Evolutionary conservation across 2,329 filamentous ascomycete species (phyloP).

Genomic region (Neonectria ditissima): DNA sequence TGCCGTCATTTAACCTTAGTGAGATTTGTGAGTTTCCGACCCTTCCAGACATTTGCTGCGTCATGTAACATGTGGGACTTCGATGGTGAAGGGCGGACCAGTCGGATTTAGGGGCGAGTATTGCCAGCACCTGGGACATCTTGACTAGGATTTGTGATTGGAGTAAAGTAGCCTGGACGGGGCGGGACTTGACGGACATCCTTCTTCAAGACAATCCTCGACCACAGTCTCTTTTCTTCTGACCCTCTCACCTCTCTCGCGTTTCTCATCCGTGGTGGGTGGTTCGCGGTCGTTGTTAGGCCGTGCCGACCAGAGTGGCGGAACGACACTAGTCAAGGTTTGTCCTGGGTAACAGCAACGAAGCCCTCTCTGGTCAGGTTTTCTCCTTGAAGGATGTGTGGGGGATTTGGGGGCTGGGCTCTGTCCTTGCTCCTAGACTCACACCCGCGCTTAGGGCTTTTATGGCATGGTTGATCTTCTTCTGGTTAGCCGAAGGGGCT

Average conservation of each 20-base stretch:
- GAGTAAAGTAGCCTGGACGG: conserved; percentile 5
- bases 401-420: conserved; percentile 27
- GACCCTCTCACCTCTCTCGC: conserved; percentile 22
- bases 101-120: conserved; percentile 19
- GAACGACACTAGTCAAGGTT: conserved; percentile 32
- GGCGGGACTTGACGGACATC: conserved; percentile 26
- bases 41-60: conserved; percentile 22
- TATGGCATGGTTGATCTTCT: conserved; percentile 29
- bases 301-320: conserved; percentile 27
- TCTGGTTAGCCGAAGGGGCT: conserved; percentile 37
- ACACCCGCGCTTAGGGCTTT: conserved; percentile 36
- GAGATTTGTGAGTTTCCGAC: conserved; percentile 15
- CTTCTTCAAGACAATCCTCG: conserved; percentile 19
- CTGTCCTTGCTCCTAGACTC: conserved; percentile 28
- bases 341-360: conserved; percentile 19
- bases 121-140: conserved; percentile 7
- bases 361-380: conserved; percentile 15
- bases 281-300: conserved; percentile 21
- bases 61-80: conserved; percentile 18
- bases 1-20: conserved; percentile 5
- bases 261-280: conserved; percentile 30
- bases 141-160: conserved; percentile 15
- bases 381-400: conserved; percentile 20
- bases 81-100: conserved; percentile 9
- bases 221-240: conserved; percentile 5